A percentile compares a stretch with the other conserved stretches of the same genome.
These are phyloP conservation scores for Exophiala sp. DNA, from an alignment of 2,329 filamentous ascomycete species.

Conservation along the genomic window DNA sequence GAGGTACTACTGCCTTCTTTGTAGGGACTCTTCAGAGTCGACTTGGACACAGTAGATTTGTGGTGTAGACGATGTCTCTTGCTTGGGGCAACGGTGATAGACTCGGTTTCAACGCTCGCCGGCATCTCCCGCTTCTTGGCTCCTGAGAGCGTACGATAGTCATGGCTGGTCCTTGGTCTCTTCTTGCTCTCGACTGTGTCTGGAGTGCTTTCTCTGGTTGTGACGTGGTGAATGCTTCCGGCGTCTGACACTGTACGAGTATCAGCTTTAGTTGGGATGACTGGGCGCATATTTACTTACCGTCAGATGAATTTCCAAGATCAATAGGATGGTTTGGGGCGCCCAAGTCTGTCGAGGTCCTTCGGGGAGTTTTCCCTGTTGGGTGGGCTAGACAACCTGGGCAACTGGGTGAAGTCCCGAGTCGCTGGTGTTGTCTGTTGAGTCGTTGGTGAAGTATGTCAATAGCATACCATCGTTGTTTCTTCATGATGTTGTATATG, in stretches of 20 bases:
- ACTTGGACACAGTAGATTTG: neutral
- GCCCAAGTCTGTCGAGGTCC: neutral
- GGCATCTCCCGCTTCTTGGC: slow-evolving; percentile 4
- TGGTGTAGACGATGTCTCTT: neutral
- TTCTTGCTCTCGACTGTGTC: slow-evolving; percentile 2
- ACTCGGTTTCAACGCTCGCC: neutral
- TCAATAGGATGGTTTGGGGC: neutral
- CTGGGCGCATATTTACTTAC: neutral
- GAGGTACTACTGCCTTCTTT: neutral
- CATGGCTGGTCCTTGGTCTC: slow-evolving; percentile 1
- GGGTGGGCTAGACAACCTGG: slow-evolving; percentile 11
- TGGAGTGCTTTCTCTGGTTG: neutral
- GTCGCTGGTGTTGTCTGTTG: neutral
- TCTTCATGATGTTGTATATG: slow-evolving; percentile 8
- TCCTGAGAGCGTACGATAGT: neutral
- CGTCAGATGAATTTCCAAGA: neutral
- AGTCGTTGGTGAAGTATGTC: slow-evolving; percentile 7
- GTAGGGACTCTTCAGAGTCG: neutral
- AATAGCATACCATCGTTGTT: slow-evolving; percentile 12
- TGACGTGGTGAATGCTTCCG: slow-evolving; percentile 5
- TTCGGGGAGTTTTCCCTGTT: neutral
- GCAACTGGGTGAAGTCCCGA: slow-evolving; percentile 1
- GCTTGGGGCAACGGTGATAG: neutral
- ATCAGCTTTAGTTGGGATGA: neutral
- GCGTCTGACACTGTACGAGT: slow-evolving; percentile 6